These are phyloP conservation scores for Oldenlandia corymbosa DNA, from an alignment of 257 asterid species.

Conservation along the genomic window DNA sequence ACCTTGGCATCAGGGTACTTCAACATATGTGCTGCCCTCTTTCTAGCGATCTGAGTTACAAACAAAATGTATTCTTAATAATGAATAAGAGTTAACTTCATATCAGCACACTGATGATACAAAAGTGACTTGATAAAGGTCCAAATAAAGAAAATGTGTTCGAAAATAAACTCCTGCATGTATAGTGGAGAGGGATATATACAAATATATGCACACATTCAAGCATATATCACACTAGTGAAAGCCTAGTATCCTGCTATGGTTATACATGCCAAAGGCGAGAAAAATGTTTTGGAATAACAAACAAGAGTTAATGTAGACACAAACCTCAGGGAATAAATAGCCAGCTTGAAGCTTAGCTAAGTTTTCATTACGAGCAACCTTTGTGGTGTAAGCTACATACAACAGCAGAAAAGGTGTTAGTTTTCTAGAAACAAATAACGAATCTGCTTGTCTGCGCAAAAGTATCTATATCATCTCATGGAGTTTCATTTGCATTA, in stretches of 20 bases:
- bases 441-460: neutral
- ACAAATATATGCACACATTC: no score
- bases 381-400: conserved; percentile 76
- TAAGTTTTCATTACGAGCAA: conserved; percentile 77
- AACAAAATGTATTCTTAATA: conserved; percentile 4
- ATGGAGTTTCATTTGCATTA: neutral
- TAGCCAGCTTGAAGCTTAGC: conserved; percentile 97
- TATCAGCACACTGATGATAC: neutral
- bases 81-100: neutral
- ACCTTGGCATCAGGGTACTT: conserved; percentile 85
- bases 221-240: neutral
- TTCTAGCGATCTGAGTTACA: conserved; percentile 62
- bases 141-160: neutral
- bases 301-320: neutral
- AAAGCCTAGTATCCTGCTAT: no score
- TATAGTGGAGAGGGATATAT: neutral
- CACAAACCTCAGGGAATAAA: conserved; percentile 89
- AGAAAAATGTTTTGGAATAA: neutral
- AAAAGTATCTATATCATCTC: neutral
- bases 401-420: conserved; percentile 13
- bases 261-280: no score
- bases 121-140: neutral
- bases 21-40: conserved; percentile 66
- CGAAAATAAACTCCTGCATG: no score
- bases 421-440: neutral